Conservation (phyloP, 176 grass and related monocot species). For the Aegilops bicornis region DNA sequence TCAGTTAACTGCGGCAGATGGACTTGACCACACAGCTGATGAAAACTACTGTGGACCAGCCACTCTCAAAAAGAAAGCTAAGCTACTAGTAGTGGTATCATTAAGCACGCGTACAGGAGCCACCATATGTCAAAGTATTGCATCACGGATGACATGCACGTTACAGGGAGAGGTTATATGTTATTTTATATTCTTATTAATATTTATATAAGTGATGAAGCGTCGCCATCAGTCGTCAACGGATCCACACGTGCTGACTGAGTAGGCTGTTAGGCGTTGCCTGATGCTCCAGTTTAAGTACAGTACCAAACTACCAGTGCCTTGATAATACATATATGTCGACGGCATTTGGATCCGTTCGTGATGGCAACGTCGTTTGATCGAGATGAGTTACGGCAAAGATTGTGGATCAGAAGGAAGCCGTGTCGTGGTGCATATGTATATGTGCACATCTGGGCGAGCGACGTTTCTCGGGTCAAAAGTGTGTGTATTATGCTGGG, state of each 20-base stretch:
- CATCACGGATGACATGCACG: conserved; percentile 26
- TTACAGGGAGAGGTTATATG: not conserved
- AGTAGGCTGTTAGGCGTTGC: not conserved
- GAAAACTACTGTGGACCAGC: not conserved
- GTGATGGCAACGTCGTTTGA: not conserved
- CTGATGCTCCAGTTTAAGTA: not conserved
- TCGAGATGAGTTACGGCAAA: not conserved
- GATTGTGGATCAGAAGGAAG: not conserved
- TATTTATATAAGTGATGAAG: not conserved
- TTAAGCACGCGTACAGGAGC: not conserved
- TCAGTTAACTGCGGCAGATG: not conserved
- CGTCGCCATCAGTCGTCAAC: conserved; percentile 21
- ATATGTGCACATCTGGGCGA: not conserved
- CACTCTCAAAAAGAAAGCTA: not conserved
- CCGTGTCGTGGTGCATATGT: not conserved
- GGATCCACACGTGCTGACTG: conserved; percentile 29
- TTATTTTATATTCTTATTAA: not conserved
- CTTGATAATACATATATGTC: no score
- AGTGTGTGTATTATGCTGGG: not conserved
- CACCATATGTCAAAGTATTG: conserved; percentile 25
- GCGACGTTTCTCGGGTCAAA: not conserved
- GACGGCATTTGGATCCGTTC: not conserved
- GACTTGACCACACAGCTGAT: not conserved
- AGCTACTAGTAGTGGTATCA: not conserved
- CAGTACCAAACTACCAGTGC: no score